A percentile compares a stretch with the other conserved stretches of the same genome.
These are phyloP conservation scores for Apophysomyces trapeziformis DNA, from an alignment of 371 early-diverging fungal genomes.

Conservation along the genomic window DNA sequence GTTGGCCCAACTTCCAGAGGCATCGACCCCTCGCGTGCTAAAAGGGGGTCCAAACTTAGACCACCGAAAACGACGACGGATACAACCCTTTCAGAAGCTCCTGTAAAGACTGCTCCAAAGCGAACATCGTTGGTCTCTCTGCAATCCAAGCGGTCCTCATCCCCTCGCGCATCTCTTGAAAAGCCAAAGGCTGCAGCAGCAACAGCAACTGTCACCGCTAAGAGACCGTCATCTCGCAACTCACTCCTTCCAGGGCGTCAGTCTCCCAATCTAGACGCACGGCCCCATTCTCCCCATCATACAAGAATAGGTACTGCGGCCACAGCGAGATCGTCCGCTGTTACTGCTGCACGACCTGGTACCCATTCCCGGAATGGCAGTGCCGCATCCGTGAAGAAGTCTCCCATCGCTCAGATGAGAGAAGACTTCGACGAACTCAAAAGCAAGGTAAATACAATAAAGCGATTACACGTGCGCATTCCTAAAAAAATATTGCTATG, in stretches of 20 bases:
- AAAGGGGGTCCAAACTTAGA: conserved; percentile 15
- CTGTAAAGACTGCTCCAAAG: conserved; percentile 11
- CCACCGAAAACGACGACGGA: conserved; percentile 5
- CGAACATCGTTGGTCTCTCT: background rate
- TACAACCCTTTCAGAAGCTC: conserved; percentile 3
- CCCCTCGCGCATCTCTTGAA: conserved; percentile 9
- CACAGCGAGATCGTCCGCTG: conserved; percentile 17
- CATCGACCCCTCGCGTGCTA: conserved; percentile 13
- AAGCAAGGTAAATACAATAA: conserved; percentile 25
- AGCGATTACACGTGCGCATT: no score
- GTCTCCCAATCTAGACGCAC: conserved; percentile 15
- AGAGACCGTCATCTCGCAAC: conserved; percentile 13
- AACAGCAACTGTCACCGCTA: background rate
- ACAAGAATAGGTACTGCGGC: conserved; percentile 10
- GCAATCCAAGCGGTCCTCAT: conserved; percentile 4
- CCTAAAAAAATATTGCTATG: no score
- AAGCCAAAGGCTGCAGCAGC: conserved; percentile 17
- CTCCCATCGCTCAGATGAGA: conserved; percentile 39
- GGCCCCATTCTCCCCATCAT: conserved; percentile 25
- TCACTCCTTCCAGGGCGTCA: conserved; percentile 11
- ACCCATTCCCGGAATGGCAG: conserved; percentile 31
- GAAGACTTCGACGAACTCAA: conserved; percentile 36
- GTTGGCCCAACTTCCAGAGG: conserved; percentile 17
- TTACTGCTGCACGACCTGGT: conserved; percentile 15
- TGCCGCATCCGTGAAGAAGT: conserved; percentile 27